phyloP scores from a whole-genome alignment of 169 alveolate species.

The Plasmodium vivax region DNA sequence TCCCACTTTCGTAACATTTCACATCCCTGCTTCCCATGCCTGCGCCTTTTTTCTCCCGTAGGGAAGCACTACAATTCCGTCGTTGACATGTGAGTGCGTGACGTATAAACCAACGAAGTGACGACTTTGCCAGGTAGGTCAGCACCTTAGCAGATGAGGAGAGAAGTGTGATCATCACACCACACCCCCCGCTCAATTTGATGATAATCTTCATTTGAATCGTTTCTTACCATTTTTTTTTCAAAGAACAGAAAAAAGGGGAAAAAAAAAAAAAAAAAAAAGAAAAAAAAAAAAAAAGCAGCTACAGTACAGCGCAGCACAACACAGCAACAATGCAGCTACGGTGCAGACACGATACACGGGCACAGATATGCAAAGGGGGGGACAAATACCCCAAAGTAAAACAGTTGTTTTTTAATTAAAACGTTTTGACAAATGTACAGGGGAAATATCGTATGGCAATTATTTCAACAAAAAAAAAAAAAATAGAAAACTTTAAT shows the following conservation, averaged over 20 bases:
- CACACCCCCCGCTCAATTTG: neutral
- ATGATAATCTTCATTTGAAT: neutral
- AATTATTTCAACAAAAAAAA: neutral
- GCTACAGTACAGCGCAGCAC: no score
- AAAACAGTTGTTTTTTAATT: neutral
- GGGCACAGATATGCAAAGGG: neutral
- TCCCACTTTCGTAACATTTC: neutral
- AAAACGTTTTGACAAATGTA: constrained; percentile 7
- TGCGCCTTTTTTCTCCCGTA: neutral
- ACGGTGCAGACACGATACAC: neutral
- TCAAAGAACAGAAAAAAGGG: neutral
- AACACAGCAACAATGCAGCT: neutral
- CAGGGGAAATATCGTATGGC: neutral
- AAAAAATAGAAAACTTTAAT: neutral
- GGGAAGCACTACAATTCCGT: constrained; percentile 67
- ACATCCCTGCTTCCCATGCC: neutral
- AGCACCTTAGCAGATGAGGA: neutral
- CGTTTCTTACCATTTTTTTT: neutral
- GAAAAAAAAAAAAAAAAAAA: constrained; percentile 1
- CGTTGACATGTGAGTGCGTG: constrained; percentile 5
- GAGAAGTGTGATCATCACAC: neutral
- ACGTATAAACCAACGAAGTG: neutral
- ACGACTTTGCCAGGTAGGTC: neutral
- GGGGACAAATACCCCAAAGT: neutral
- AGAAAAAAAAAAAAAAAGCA: no score